Conservation (phyloP, 2,329 filamentous ascomycete genomes). For the Graphium sp. region DNA sequence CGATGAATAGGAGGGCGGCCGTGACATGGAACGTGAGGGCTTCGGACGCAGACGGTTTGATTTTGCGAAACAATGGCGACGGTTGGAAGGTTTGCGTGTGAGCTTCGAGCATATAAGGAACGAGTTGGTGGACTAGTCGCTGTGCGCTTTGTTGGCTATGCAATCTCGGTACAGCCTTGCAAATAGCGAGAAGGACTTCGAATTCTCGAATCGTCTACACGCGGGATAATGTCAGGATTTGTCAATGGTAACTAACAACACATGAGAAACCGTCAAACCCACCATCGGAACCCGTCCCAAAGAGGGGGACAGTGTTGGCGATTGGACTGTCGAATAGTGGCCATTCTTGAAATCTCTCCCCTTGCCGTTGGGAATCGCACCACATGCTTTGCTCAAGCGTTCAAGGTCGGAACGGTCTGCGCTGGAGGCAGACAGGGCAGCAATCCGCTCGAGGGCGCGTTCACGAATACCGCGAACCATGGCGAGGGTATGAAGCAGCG, state of each 20-base stretch:
- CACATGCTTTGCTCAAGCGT: slow-evolving; percentile 40
- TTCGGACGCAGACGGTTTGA: slow-evolving; percentile 83
- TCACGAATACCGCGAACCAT: slow-evolving; percentile 42
- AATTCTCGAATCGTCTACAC: slow-evolving; percentile 73
- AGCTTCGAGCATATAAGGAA: slow-evolving; percentile 73
- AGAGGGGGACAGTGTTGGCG: slow-evolving; percentile 29
- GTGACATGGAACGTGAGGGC: slow-evolving; percentile 64
- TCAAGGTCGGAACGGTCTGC: slow-evolving; percentile 47
- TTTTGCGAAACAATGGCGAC: slow-evolving; percentile 66
- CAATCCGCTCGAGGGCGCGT: slow-evolving; percentile 48
- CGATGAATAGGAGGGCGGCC: slow-evolving; percentile 65
- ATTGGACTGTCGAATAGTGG: slow-evolving; percentile 20
- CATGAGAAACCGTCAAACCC: neutral
- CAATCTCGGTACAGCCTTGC: slow-evolving; percentile 70
- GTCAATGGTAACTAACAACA: neutral
- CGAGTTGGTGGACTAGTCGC: slow-evolving; percentile 61
- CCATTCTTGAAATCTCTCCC: slow-evolving; percentile 30
- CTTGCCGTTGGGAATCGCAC: slow-evolving; percentile 25
- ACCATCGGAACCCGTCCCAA: too few relatives aligned
- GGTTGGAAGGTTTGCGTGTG: slow-evolving; percentile 62
- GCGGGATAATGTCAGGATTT: neutral
- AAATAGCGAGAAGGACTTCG: slow-evolving; percentile 79
- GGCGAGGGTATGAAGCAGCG: slow-evolving; percentile 4
- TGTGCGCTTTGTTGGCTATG: slow-evolving; percentile 56
- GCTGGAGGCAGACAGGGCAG: slow-evolving; percentile 40